Evolutionary conservation across 202 grass and related monocot species (phyloP), one percentile per base, ranked within the genome.

Genomic region (Miscanthus sacchariflorus): DNA sequence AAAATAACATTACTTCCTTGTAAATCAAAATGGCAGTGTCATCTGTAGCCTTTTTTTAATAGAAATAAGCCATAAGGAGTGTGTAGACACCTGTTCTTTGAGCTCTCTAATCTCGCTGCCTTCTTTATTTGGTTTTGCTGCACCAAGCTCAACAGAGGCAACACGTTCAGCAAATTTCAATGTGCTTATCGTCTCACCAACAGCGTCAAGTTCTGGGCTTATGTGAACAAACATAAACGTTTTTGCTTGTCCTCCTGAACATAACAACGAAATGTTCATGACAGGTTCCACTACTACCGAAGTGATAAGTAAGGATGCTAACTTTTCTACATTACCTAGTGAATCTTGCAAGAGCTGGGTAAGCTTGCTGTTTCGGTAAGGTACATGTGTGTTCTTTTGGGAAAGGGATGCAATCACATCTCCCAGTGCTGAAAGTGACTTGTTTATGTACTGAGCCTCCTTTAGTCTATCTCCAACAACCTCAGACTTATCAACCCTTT

Each of bases 391-490:
- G 64, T 78, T 96, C 85, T 94, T 99, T 87, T 92, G 94, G 4
- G 94, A 87, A 80, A 99, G 94, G 23, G 97, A 92, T 42, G 86
- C 86, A 76, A 99, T 96, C 68, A 99, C 97, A 87, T 99, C 97
- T 88, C 97, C 94, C 66, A 99, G 82, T 79, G 97, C 97, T 88
- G 97, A 90, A 83, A 99, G 93, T 12, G 97, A 99, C 84, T 93
- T 99, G 86, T 99, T 99, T 89, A 99, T 99, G 65, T 93, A 93
- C 35, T 96, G 97, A 42, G 97, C 94, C 85, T 99, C 97, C 87
- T 99, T 99, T 67, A 99, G 78, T 56, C 97, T 96, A 40, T 99
- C 97, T 83, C 97, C 97, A 72, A 87, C 88, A 76, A 91, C 96
- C 45, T 96, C 96, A 49, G 96, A 99, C 64, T 99, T 99, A 59